Evolutionary conservation across 192 early-diverging fungal species (phyloP), one percentile per base, ranked within the genome.

Genomic region (Backusella australiensis): DNA sequence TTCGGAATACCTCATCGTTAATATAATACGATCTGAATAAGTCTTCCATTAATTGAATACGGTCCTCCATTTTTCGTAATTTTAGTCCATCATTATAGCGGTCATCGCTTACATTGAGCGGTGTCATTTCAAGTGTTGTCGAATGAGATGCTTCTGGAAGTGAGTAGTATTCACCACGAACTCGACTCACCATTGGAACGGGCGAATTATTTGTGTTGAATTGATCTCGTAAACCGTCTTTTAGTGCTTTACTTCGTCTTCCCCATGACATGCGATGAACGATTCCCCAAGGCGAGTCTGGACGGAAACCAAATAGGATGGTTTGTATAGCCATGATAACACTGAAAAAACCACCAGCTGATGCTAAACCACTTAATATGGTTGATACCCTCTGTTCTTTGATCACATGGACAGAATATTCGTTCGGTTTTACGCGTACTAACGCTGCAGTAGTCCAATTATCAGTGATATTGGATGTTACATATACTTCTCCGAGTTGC

Each of bases 11-110:
- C 44, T 75, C 74, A 35, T 67, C 66, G 21, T 75, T 44, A 21
- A 75, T 46, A 75, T 75, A 75, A 42, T 75, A 75, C 9, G 74
- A 44, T 42, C 52, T 68, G 29, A 75, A 75, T 11, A 75, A 14
- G 4, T 34, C 17, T 75, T 75, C 74, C 65, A 75, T 29, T 46
- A 67, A 21, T 34, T 75, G 74, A 26, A 75, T 69, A 17, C 65
- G 3, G 26, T 34, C 17, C 68, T 75, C 74, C 65, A 75, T 29
- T 46, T 75, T 42, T n/a, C 29, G 46, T 29, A 75, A 21, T 35
- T 44, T 44, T 44, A 42, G 2, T 3, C 12, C 42, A 21, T 46
- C 39, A 15, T 32, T 42, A 4, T 38, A 36, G 0, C 34, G 6
- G 17, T 52, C 17, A 15, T 38, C 34, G 29, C 34, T 52, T 4